Conservation (phyloP, 495 filamentous ascomycete genomes). For the Tetracladium setigerum region DNA sequence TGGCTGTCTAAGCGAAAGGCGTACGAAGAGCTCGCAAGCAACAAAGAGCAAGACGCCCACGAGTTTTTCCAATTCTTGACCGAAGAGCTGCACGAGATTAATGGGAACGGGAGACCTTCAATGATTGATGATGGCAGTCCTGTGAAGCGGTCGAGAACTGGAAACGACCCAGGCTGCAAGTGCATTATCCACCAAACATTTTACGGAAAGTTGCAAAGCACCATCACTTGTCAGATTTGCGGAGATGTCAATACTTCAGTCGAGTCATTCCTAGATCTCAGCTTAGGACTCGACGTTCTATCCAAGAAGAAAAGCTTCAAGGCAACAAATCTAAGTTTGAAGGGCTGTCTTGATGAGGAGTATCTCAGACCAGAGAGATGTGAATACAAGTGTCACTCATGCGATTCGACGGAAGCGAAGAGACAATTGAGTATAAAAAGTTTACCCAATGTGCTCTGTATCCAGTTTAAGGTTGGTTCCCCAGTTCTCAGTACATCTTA, state of each 20-base stretch:
- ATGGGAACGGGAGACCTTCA: conserved; percentile 39
- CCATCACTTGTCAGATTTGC: conserved; percentile 80
- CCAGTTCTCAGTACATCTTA: not conserved
- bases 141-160: conserved; percentile 7
- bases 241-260: conserved; percentile 66
- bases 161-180: conserved; percentile 46
- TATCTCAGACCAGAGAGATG: conserved; percentile 72
- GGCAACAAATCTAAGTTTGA: conserved; percentile 45
- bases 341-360: conserved; percentile 69
- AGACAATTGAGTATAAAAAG: conserved; percentile 74
- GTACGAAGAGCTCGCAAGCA: conserved; percentile 73
- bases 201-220: conserved; percentile 79
- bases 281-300: conserved; percentile 64
- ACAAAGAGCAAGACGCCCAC: conserved; percentile 89
- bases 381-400: conserved; percentile 74
- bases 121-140: conserved; percentile 33
- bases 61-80: conserved; percentile 92
- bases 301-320: conserved; percentile 40
- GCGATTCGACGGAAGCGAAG: conserved; percentile 64
- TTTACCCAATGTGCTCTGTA: conserved; percentile 78
- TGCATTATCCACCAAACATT: conserved; percentile 88
- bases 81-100: conserved; percentile 72
- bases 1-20: conserved; percentile 63
- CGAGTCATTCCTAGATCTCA: conserved; percentile 82
- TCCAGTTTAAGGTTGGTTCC: conserved; percentile 73